phyloP scores from a whole-genome alignment of 1,284 basidiomycete species.

The Earliella scabrosa region DNA sequence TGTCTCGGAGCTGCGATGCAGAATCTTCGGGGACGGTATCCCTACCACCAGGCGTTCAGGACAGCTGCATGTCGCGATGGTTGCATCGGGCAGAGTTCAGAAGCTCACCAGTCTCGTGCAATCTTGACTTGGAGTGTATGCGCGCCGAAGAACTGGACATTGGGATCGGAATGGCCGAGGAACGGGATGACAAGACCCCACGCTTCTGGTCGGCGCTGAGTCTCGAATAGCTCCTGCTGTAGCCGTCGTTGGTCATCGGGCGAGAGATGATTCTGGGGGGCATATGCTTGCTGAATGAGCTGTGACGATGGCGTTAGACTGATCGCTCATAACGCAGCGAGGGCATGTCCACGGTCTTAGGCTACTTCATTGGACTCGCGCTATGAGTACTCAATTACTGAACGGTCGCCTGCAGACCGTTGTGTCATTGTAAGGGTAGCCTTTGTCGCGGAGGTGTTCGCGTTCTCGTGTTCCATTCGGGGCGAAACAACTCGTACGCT shows the following conservation, averaged over 20 bases:
- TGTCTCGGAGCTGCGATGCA: slow-evolving; percentile 55
- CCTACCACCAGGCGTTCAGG: slow-evolving; percentile 43
- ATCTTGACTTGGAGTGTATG: slow-evolving; percentile 93
- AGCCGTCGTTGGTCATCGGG: slow-evolving; percentile 65
- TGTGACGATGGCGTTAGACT: slow-evolving; percentile 20
- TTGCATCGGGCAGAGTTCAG: no score
- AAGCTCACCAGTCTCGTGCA: slow-evolving; percentile 81
- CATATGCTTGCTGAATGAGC: slow-evolving; percentile 68
- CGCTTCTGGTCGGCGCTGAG: slow-evolving; percentile 73
- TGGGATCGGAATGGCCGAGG: slow-evolving; percentile 68
- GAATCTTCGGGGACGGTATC: slow-evolving; percentile 62
- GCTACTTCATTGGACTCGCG: not conserved
- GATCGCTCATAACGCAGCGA: not conserved
- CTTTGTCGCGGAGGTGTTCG: no score
- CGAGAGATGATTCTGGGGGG: slow-evolving; percentile 49
- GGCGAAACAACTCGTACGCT: no score
- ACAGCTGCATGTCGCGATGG: no score
- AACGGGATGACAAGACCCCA: slow-evolving; percentile 83
- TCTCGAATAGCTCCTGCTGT: slow-evolving; percentile 74
- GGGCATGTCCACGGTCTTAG: not conserved
- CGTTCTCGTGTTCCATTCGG: no score
- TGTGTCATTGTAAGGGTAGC: no score
- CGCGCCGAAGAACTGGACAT: slow-evolving; percentile 91
- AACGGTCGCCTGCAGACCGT: no score
- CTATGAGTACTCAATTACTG: no score